Base-by-base conservation (phyloP, 2,329 filamentous ascomycete genomes). In the Canariomyces notabilis region DNA sequence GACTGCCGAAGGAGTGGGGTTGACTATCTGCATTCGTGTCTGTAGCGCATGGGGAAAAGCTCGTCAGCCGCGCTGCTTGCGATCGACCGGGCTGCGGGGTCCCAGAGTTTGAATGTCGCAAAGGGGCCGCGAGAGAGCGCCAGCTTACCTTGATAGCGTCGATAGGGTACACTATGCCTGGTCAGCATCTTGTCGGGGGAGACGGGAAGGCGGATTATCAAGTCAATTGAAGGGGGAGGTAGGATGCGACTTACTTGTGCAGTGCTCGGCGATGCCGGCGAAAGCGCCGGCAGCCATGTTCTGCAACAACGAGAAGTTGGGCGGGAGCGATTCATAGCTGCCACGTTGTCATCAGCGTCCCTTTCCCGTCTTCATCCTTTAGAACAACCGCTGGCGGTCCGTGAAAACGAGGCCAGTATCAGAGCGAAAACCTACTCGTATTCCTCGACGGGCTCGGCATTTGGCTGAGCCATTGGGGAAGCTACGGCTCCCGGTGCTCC, bases 11-110 rank as follows among this genome's bases (percentile, higher is more conserved):
- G 86, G 80, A 29, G 82, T 83, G 15, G 91, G 87, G 64, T 89
- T 90, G 67, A 97, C 74, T 59, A 98, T 85, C 75, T 98, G 93
- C 90, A 97, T 96, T 66, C 93, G 87, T 36, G 93, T 98, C 93
- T 97, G 63, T 44, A 46, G 43, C 39, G 51, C 42, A 49, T 12
- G 34, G 39, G 50, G 43, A 8, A 31, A 26, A 19, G 53, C 52
- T 52, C 46, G 51, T 59, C 42, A 59, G 52, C 31, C 37, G 39
- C 29, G 18, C 34, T 22, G 34, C 29, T 23, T 42, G n/a, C 23
- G 7, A 31, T 39, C 35, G 6, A 31, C 38, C 36, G 42, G 15
- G 2, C 9, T 19, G 29, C 15, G 46, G 22, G 33, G 9, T n/a
- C n/a, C n/a, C n/a, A n/a, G n/a, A n/a, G n/a, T n/a, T n/a, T n/a